Conservation (phyloP, 1,284 basidiomycete species). For the Stereum hirsutum region DNA sequence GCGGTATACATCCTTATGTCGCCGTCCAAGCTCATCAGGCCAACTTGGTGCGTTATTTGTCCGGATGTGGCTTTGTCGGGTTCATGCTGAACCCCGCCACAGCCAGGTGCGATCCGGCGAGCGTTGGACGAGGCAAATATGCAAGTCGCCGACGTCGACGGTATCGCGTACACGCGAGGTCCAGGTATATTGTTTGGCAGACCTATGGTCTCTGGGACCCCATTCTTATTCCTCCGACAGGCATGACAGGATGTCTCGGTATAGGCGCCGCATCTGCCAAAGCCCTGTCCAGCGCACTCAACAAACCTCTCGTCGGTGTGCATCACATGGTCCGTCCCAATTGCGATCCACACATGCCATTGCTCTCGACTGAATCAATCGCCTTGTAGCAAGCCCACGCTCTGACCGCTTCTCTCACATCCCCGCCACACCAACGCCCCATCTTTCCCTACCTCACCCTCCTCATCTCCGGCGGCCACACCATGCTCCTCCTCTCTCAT, state of each 20-base stretch:
- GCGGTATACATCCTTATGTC: slow-evolving; percentile 78
- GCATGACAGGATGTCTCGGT: slow-evolving; percentile 74
- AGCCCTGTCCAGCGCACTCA: slow-evolving; percentile 65
- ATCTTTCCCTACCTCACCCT: slow-evolving; percentile 82
- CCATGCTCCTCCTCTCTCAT: slow-evolving; percentile 71
- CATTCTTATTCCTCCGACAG: slow-evolving; percentile 22
- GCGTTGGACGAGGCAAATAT: slow-evolving; percentile 63
- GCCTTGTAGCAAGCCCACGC: slow-evolving; percentile 85
- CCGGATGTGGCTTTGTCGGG: neutral
- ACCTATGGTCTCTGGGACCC: too few relatives aligned
- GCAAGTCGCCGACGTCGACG: slow-evolving; percentile 60
- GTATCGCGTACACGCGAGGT: slow-evolving; percentile 86
- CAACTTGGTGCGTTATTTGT: slow-evolving; percentile 53
- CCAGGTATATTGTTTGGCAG: slow-evolving; percentile 61
- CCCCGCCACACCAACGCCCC: slow-evolving; percentile 38
- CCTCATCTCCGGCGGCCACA: slow-evolving; percentile 87
- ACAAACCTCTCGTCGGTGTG: slow-evolving; percentile 80
- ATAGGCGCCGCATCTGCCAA: slow-evolving; percentile 77
- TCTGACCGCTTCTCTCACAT: slow-evolving; percentile 74
- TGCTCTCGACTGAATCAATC: slow-evolving; percentile 5
- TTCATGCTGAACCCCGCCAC: slow-evolving; percentile 1
- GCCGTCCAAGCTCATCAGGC: slow-evolving; percentile 71
- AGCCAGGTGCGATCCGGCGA: slow-evolving; percentile 68
- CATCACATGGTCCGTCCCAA: slow-evolving; percentile 76
- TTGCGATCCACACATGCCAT: neutral